These are phyloP conservation scores for Pilasporangium apinafurcum DNA, from an alignment of 352 stramenopile species.

Conservation along the genomic window DNA sequence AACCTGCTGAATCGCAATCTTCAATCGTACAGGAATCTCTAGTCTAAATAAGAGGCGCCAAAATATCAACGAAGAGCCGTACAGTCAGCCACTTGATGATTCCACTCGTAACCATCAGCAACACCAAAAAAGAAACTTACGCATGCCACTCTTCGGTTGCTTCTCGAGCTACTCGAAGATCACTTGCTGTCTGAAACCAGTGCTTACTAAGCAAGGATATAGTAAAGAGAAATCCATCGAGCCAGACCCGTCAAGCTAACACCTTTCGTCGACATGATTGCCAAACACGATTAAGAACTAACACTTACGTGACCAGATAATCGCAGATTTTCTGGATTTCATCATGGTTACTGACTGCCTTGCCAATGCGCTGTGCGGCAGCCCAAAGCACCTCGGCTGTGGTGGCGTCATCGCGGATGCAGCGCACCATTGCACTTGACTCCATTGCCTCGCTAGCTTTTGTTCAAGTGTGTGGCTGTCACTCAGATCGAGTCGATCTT, in stretches of 20 bases:
- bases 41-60: slow-evolving; percentile 14
- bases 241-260: background rate
- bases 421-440: slow-evolving; percentile 1
- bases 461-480: too few species aligned
- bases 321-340: slow-evolving; percentile 52
- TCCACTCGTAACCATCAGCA: background rate
- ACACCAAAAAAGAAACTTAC: slow-evolving; percentile 16
- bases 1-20: slow-evolving; percentile 60
- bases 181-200: slow-evolving; percentile 59
- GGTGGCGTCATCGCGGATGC: slow-evolving; percentile 19
- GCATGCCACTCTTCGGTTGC: slow-evolving; percentile 40
- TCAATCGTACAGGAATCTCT: slow-evolving; percentile 43
- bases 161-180: slow-evolving; percentile 35
- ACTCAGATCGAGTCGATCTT: too few species aligned
- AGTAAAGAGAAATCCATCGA: background rate
- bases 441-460: too few species aligned
- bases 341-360: slow-evolving; percentile 28
- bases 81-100: background rate
- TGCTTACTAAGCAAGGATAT: slow-evolving; percentile 27
- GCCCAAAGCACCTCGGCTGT: slow-evolving; percentile 40
- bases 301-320: slow-evolving; percentile 50
- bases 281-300: background rate
- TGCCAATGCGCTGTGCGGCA: slow-evolving; percentile 50
- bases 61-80: background rate
- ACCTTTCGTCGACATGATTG: background rate